A percentile compares a stretch with the other conserved stretches of the same genome.
Evolutionary conservation across 352 stramenopile species (phyloP).

Genomic region (Globisporangium orthogonon): DNA sequence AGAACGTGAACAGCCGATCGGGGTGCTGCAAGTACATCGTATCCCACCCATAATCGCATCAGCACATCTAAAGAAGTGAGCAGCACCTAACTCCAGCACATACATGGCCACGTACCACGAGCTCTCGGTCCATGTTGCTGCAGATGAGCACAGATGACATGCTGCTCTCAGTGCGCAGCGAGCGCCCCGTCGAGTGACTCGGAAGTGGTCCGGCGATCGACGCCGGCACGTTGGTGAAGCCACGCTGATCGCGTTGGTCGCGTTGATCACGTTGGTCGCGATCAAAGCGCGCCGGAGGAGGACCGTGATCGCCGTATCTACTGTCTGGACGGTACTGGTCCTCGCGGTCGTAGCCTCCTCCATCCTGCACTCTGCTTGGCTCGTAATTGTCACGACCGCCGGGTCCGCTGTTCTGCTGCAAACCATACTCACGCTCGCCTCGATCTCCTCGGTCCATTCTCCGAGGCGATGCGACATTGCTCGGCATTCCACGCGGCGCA

Average conservation of each 20-base stretch:
- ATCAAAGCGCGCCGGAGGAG: not conserved
- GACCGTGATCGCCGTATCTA: constrained; percentile 4
- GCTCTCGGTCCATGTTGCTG: constrained; percentile 67
- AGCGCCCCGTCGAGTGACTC: constrained; percentile 54
- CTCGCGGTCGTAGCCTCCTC: constrained; percentile 6
- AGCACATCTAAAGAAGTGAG: not conserved
- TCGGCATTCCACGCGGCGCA: not conserved
- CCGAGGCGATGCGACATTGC: not conserved
- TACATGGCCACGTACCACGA: constrained; percentile 38
- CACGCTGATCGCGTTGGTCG: constrained; percentile 11
- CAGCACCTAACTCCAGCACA: not conserved
- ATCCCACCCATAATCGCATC: not conserved
- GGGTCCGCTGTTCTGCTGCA: not conserved
- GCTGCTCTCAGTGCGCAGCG: constrained; percentile 45
- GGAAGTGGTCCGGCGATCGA: constrained; percentile 22
- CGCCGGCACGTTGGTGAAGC: constrained; percentile 7
- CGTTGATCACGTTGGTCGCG: not conserved
- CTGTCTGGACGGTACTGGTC: constrained; percentile 12
- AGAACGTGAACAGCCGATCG: constrained; percentile 71
- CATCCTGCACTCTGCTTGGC: not conserved
- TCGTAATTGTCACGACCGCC: constrained; percentile 4
- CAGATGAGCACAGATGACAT: constrained; percentile 75
- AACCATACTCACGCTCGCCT: not conserved
- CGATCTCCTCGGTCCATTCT: not conserved
- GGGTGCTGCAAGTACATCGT: constrained; percentile 29